Conservation (phyloP, 2,329 filamentous ascomycete species). For the Talaromyces marneffei region DNA sequence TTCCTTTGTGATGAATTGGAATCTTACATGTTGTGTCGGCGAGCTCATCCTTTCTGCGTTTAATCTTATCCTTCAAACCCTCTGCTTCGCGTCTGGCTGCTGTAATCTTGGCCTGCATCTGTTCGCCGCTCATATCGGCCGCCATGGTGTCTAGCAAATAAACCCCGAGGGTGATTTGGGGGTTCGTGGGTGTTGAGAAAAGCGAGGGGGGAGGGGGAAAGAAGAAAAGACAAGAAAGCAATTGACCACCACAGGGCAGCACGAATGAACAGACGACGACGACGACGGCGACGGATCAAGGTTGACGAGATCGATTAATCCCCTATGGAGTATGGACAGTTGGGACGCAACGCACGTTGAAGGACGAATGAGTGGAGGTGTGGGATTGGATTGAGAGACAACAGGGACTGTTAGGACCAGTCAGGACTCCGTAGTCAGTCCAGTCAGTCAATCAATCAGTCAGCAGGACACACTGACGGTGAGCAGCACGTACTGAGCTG, state of each 20-base stretch:
- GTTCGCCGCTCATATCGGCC: conserved; percentile 47
- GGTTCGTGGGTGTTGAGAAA: conserved; percentile 14
- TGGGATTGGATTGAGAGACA: background rate
- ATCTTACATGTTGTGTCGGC: conserved; percentile 85
- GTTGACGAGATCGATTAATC: background rate
- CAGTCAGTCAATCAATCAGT: background rate
- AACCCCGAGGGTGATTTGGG: conserved; percentile 27
- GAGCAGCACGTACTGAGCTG: background rate
- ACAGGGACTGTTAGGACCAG: background rate
- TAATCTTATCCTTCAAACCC: conserved; percentile 96
- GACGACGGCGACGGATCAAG: background rate
- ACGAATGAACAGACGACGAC: background rate
- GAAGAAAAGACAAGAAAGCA: conserved; percentile 6
- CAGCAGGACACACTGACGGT: background rate
- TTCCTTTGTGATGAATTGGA: background rate
- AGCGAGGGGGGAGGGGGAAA: conserved; percentile 15
- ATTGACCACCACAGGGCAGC: background rate
- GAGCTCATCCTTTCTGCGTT: conserved; percentile 99
- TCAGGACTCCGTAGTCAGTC: background rate
- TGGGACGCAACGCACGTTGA: background rate
- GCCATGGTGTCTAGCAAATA: conserved; percentile 29
- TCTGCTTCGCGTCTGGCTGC: conserved; percentile 95
- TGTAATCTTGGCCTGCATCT: conserved; percentile 88
- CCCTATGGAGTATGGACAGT: background rate
- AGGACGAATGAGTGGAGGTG: conserved; percentile 5